Evolutionary conservation across 305 asterid genomes (phyloP).

Genomic region (Solanum hybrid): DNA sequence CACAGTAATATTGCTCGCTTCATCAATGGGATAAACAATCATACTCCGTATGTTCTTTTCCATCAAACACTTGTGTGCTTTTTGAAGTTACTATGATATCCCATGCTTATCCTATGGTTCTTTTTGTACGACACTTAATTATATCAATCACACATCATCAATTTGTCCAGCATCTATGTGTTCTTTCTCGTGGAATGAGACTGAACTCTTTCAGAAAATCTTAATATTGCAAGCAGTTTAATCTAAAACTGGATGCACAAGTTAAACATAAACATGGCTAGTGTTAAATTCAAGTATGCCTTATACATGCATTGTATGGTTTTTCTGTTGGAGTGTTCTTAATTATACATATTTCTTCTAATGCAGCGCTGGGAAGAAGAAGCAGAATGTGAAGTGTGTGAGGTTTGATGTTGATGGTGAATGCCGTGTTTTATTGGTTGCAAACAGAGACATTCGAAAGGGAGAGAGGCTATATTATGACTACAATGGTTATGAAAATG

Average conservation of each 20-base stretch:
- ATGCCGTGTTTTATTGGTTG: slow-evolving; percentile 60
- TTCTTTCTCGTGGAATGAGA: neutral
- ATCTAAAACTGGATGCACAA: neutral
- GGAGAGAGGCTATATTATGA: slow-evolving; percentile 83
- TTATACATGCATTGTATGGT: neutral
- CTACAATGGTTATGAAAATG: slow-evolving; percentile 80
- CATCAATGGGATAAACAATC: slow-evolving; percentile 89
- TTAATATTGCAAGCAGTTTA: neutral
- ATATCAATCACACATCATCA: neutral
- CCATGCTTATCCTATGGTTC: neutral
- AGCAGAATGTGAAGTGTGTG: slow-evolving; percentile 73
- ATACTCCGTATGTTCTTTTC: slow-evolving; percentile 46
- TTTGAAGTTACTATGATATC: neutral
- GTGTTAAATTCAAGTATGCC: neutral
- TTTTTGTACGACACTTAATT: neutral
- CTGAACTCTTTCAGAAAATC: neutral
- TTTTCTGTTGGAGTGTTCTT: neutral
- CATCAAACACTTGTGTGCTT: neutral
- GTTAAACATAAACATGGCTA: neutral
- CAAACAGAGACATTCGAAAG: slow-evolving; percentile 63
- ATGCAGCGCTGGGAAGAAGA: slow-evolving; percentile 81
- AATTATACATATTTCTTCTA: neutral
- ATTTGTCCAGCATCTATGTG: neutral
- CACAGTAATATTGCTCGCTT: slow-evolving; percentile 81
- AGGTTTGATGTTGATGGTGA: slow-evolving; percentile 71